Base-by-base conservation (phyloP, 176 grass and related monocot genomes). In the Hordeum marinum region DNA sequence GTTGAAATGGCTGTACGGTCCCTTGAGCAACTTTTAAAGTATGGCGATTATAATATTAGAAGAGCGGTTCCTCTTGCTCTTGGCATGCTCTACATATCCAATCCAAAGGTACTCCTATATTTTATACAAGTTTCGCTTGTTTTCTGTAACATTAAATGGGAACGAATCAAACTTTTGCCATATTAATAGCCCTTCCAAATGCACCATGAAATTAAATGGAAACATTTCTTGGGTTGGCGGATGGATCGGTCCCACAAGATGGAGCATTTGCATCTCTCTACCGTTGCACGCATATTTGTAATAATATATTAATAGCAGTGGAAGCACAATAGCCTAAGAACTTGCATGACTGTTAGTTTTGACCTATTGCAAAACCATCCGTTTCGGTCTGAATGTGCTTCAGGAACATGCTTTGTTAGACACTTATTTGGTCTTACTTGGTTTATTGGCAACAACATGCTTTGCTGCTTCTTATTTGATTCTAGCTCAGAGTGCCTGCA, bases 11-110 rank as follows among this genome's bases (percentile, higher is more conserved):
- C 93, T 36, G 82, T 99, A 37, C 84, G 96, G n/a, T 92, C 93
- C 31, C 89, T 99, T 73, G 96, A 99, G 77, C 96, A 86, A 27
- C 90, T 99, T 58, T 75, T 99, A 54, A 90, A 99, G 75, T 99
- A 99, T 73, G 96, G 93, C 0, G 91, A 99, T 77, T 90, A 96
- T 88, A 96, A 94, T 85, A 99, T 99, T 84, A 94, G 93, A 86
- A 87, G 96, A 58, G 96, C 96, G 27, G 93, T 99, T 75, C 96
- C 96, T 93, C 90, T 99, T 34, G 91, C 93, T 79, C 96, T 99
- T 67, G 93, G 96, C 52, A 45, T 99, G 60, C 96, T 96, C 67
- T 99, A 91, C 60, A 99, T 96, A 74, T 99, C 96, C 60, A 96
- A 99, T 79, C 96, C 96, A 29, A 99, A 99, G 91, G 96, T 94